Percentiles rank a stretch among this genome's conserved stretches.
phyloP scores from a whole-genome alignment of 1,139 yeast genomes.

The Diutina rugosa region DNA sequence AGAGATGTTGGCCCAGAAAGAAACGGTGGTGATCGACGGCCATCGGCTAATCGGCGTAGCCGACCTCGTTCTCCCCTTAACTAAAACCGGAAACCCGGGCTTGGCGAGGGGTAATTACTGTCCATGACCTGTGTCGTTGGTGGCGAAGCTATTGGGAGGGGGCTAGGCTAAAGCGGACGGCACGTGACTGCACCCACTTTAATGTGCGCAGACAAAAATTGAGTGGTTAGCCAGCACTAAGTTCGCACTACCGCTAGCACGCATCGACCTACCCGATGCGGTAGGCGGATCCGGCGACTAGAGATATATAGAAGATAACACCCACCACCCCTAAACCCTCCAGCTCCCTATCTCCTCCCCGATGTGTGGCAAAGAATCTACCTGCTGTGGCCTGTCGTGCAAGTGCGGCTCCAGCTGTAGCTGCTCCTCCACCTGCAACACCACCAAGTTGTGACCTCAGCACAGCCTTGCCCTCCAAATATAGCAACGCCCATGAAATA shows the following conservation, averaged over 20 bases:
- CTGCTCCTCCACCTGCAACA: conserved; percentile 24
- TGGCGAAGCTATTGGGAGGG: not conserved
- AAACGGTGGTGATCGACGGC: too few relatives aligned
- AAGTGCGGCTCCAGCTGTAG: conserved; percentile 31
- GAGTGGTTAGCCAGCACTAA: too few relatives aligned
- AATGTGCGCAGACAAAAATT: too few relatives aligned
- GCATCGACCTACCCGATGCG: conserved; percentile 3
- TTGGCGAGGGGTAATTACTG: too few relatives aligned
- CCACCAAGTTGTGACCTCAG: conserved; percentile 19
- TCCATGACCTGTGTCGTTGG: too few relatives aligned
- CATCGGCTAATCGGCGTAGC: too few relatives aligned
- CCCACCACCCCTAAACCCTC: not conserved
- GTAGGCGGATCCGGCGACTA: conserved; percentile 3
- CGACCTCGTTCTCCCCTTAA: too few relatives aligned
- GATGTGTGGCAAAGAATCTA: not conserved
- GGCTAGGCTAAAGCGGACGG: too few relatives aligned
- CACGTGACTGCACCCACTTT: too few relatives aligned
- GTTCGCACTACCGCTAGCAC: not conserved
- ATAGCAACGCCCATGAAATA: not conserved
- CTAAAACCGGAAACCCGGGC: not conserved
- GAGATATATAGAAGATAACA: not conserved
- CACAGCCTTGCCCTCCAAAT: not conserved
- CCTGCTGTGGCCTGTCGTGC: conserved; percentile 18
- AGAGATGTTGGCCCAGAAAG: not conserved
- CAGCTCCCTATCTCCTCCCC: too few relatives aligned